Conservation (phyloP, 208 protist genomes). For the Trypanosoma grayi region DNA sequence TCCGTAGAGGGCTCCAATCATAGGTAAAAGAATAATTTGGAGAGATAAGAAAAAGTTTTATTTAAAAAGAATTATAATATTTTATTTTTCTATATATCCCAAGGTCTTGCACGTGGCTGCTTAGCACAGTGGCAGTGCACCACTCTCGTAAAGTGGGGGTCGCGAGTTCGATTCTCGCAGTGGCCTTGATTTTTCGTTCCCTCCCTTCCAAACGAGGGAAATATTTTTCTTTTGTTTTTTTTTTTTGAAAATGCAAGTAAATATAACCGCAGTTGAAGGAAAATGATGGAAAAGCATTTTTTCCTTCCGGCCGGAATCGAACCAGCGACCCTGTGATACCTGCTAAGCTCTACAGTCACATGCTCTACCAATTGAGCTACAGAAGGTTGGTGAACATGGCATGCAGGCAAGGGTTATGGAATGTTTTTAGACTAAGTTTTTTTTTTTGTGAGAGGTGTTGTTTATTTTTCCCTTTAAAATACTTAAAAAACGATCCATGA, state of each 20-base stretch:
- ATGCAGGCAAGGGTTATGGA: too few relatives aligned
- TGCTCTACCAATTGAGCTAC: slow-evolving; percentile 42
- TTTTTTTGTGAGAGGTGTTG: not conserved
- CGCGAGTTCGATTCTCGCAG: slow-evolving; percentile 95
- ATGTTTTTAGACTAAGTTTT: too few relatives aligned
- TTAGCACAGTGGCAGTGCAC: slow-evolving; percentile 96
- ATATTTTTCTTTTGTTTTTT: too few relatives aligned
- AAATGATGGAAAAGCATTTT: slow-evolving; percentile 6
- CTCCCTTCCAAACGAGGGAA: too few relatives aligned
- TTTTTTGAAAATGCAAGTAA: not conserved
- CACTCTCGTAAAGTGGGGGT: slow-evolving; percentile 96
- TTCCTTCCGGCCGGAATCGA: slow-evolving; percentile 37
- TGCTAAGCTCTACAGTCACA: slow-evolving; percentile 30
- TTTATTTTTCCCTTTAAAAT: not conserved
- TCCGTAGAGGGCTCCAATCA: slow-evolving; percentile 36
- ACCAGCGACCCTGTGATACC: slow-evolving; percentile 36
- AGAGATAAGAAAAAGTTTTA: slow-evolving; percentile 1
- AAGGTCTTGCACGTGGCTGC: too few relatives aligned
- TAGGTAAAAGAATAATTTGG: not conserved
- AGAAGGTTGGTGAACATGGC: slow-evolving; percentile 14
- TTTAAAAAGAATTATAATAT: not conserved
- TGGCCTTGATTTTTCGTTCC: slow-evolving; percentile 48
- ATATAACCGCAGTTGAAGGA: not conserved
- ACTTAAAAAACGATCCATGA: not conserved
- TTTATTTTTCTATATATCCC: too few relatives aligned